Base-by-base conservation (phyloP, 1,284 basidiomycete genomes). In the Cryptococcus amylolentus region DNA sequence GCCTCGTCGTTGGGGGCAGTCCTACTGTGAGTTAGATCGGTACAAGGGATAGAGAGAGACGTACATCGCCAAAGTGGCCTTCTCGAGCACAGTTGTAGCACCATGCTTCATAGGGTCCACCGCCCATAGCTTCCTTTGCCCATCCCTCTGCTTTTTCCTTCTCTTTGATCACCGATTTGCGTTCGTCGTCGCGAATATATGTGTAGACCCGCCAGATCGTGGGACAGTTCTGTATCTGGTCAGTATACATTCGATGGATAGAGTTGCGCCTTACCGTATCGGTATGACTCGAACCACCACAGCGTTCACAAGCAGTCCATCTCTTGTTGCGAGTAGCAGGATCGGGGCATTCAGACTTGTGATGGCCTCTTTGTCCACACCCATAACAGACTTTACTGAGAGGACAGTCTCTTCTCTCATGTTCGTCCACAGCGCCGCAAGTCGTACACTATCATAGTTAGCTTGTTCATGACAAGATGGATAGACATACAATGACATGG, bases 31-130 rank as follows among this genome's bases (percentile, higher is more conserved):
- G 18, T 39, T 20, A 37, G 13, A 1, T 20, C 7, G 27, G 35
- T 41, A 8, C 13, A 9, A 47, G 9, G 40, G 23, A 37, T 10
- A 49, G 27, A 35, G 35, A 38, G 9, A 5, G 38, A 81, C 86
- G 78, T 67, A 91, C 91, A 70, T 95, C 92, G 45, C 92, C 92
- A 71, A 89, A 84, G 74, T 96, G 92, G 5, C 88, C 90, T 50
- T 58, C 46, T 47, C 78, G 76, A 27, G 88, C 90, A 67, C 92
- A 96, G 68, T 91, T 92, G 77, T 93, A 93, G 75, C 92, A 96
- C 54, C 78, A 79, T 9, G 82, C 84, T 5, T 68, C 67, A 5
- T 45, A 42, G 1, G 55, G 47, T 23, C 55, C 55, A 5, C 68
- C 68, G 4, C 73, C 70, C 14, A 69, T 50, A 2, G 68, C 72